Percentiles rank a stretch among this genome's conserved stretches.
Evolutionary conservation across 495 filamentous ascomycete genomes (phyloP).

Genomic region (Paragyromitra xinjiangensis): DNA sequence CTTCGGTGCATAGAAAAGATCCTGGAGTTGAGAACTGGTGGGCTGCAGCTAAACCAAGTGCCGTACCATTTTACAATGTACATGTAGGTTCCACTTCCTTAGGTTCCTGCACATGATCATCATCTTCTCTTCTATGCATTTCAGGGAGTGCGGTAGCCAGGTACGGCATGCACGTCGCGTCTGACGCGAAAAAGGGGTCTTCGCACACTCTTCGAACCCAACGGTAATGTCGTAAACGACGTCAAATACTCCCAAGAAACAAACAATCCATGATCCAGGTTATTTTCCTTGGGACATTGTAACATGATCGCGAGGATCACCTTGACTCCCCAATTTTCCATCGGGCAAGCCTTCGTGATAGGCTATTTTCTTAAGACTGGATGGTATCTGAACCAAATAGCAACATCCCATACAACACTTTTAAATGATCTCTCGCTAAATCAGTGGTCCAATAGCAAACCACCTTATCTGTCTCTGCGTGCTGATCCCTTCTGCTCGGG

Average conservation of each 20-base stretch:
- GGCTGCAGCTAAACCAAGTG: slow-evolving; percentile 11
- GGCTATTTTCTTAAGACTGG: neutral
- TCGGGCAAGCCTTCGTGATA: slow-evolving; percentile 8
- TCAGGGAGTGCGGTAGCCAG: slow-evolving; percentile 32
- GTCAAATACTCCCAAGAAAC: slow-evolving; percentile 22
- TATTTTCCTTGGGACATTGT: neutral
- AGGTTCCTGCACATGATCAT: slow-evolving; percentile 38
- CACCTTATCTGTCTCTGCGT: slow-evolving; percentile 27
- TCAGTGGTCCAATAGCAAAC: slow-evolving; percentile 36
- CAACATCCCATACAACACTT: neutral
- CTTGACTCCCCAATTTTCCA: slow-evolving; percentile 28
- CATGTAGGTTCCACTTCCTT: slow-evolving; percentile 22
- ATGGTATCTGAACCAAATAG: neutral
- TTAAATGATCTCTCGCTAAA: slow-evolving; percentile 41
- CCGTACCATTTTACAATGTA: slow-evolving; percentile 10
- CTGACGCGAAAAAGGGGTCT: slow-evolving; percentile 42
- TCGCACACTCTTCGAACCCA: slow-evolving; percentile 7
- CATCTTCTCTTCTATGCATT: slow-evolving; percentile 27
- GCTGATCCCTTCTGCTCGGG: slow-evolving; percentile 43
- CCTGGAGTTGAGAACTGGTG: slow-evolving; percentile 10
- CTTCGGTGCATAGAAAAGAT: slow-evolving; percentile 36
- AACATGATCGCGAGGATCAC: slow-evolving; percentile 25
- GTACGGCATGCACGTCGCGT: slow-evolving; percentile 42
- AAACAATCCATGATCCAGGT: slow-evolving; percentile 36
- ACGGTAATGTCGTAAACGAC: neutral